phyloP scores from a whole-genome alignment of 2,329 filamentous ascomycete genomes.

The Pseudogymnoascus sp. region DNA sequence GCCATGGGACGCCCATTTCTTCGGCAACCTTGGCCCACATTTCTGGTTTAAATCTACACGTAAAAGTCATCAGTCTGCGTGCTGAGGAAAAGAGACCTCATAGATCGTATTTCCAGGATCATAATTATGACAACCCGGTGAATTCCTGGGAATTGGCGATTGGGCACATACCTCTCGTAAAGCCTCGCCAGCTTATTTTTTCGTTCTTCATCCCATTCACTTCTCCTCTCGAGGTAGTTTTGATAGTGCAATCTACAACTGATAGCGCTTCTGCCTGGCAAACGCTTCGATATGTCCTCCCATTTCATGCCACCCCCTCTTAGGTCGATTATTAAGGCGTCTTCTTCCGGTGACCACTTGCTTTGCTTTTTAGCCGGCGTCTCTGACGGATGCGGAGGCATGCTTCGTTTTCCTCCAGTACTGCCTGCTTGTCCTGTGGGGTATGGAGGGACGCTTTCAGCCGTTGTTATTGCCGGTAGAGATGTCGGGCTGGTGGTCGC shows the following conservation, averaged over 20 bases:
- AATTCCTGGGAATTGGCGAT: neutral
- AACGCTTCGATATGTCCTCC: slow-evolving; percentile 91
- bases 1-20: slow-evolving; percentile 92
- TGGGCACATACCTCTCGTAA: slow-evolving; percentile 72
- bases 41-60: slow-evolving; percentile 78
- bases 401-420: slow-evolving; percentile 39
- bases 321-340: slow-evolving; percentile 87
- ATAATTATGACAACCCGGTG: neutral
- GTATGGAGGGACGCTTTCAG: slow-evolving; percentile 23
- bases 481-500: slow-evolving; percentile 32
- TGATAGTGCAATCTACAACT: slow-evolving; percentile 94
- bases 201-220: slow-evolving; percentile 94
- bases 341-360: slow-evolving; percentile 92
- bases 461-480: slow-evolving; percentile 23
- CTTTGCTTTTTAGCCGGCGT: slow-evolving; percentile 88
- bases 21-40: slow-evolving; percentile 97
- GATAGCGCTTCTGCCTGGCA: slow-evolving; percentile 86
- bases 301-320: slow-evolving; percentile 92
- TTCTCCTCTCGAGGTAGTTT: slow-evolving; percentile 88
- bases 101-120: neutral
- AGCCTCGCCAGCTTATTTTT: slow-evolving; percentile 93
- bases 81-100: neutral
- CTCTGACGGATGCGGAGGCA: slow-evolving; percentile 47
- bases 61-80: slow-evolving; percentile 15
- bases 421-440: slow-evolving; percentile 18